Percentiles rank a stretch among this genome's conserved stretches.
phyloP scores from a whole-genome alignment of 179 eudicot genomes.

The Nepenthes alata region DNA sequence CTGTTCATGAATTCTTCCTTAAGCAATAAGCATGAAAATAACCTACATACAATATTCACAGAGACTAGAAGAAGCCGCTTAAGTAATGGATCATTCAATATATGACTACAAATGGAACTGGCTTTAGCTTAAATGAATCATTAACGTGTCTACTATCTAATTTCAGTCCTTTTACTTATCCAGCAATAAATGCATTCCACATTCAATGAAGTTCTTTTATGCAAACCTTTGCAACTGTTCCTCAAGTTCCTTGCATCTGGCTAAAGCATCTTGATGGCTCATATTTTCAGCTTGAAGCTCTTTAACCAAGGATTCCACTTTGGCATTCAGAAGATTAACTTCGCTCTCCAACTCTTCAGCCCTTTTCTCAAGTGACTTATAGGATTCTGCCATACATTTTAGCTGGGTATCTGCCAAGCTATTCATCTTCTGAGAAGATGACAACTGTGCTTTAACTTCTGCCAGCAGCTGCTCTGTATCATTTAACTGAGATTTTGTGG shows the following conservation, averaged over 20 bases:
- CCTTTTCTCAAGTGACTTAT: conserved; percentile 71
- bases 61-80: no score
- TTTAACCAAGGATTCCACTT: conserved; percentile 38
- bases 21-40: no score
- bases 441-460: conserved; percentile 62
- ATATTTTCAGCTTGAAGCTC: conserved; percentile 68
- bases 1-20: no score
- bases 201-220: not conserved
- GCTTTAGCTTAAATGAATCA: no score
- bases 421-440: conserved; percentile 56
- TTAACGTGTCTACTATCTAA: no score
- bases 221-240: conserved; percentile 79
- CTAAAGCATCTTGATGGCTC: conserved; percentile 54
- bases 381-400: conserved; percentile 96
- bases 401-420: conserved; percentile 92
- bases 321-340: conserved; percentile 38
- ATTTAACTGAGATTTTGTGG: conserved; percentile 42
- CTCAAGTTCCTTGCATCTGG: conserved; percentile 63
- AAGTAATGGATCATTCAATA: not conserved
- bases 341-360: conserved; percentile 65
- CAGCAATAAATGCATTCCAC: not conserved
- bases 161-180: no score
- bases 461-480: conserved; percentile 59
- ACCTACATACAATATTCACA: no score
- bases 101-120: not conserved